Percentiles rank a stretch among this genome's conserved stretches.
These are phyloP conservation scores for Amaranthus palmeri DNA, from an alignment of 148 eudicot species.

Conservation along the genomic window DNA sequence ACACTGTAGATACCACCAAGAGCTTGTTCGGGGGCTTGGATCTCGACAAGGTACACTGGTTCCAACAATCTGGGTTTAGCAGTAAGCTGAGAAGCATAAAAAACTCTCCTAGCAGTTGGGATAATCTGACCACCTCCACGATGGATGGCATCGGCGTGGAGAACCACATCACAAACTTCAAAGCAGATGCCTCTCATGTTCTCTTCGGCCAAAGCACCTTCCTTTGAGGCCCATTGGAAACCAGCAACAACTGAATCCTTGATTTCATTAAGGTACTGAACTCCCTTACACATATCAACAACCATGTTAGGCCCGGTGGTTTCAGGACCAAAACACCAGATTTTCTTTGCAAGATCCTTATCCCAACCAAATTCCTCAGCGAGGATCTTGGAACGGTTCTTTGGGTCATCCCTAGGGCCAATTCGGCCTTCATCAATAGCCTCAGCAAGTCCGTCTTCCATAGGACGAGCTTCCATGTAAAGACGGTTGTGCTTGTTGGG, in stretches of 20 bases:
- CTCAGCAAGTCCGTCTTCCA: conserved; percentile 21
- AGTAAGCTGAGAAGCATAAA: conserved; percentile 22
- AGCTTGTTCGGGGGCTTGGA: conserved; percentile 20
- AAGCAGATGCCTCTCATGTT: conserved; percentile 25
- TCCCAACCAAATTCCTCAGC: conserved; percentile 24
- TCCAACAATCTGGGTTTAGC: conserved; percentile 23
- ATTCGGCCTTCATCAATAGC: conserved; percentile 21
- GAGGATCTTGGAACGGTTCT: conserved; percentile 20
- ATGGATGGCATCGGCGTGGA: conserved; percentile 22
- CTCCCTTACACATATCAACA: conserved; percentile 27
- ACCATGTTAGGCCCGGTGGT: conserved; percentile 24
- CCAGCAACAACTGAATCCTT: conserved; percentile 25
- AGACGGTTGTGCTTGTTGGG: conserved; percentile 26
- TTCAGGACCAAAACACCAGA: conserved; percentile 24
- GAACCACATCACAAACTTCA: conserved; percentile 24
- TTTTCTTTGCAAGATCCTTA: conserved; percentile 28
- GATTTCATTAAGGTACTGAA: conserved; percentile 20
- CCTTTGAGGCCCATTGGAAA: conserved; percentile 25
- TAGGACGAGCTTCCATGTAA: conserved; percentile 22
- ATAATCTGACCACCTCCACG: conserved; percentile 22
- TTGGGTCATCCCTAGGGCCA: conserved; percentile 22
- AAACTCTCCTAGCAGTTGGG: conserved; percentile 21
- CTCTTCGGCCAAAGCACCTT: conserved; percentile 24
- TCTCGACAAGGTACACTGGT: conserved; percentile 20
- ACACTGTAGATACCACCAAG: conserved; percentile 24